phyloP scores from a whole-genome alignment of 441 rosid genomes.

The Populus hybrid region DNA sequence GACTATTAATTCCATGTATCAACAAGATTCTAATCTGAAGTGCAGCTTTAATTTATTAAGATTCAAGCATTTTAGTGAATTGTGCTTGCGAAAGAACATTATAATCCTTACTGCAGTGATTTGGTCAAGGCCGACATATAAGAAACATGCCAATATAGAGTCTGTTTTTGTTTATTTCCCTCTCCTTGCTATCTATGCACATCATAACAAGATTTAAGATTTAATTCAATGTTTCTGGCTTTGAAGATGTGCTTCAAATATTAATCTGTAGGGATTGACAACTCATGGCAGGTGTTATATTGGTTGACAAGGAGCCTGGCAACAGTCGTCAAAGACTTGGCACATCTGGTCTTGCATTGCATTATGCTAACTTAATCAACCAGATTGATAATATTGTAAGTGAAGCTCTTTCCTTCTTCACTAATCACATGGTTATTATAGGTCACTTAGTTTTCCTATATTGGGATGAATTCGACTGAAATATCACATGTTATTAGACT shows the following conservation, averaged over 20 bases:
- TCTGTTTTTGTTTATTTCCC: neutral
- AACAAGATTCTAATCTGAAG: neutral
- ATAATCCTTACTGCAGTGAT: neutral
- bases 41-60: neutral
- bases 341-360: constrained; percentile 82
- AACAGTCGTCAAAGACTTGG: constrained; percentile 58
- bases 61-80: neutral
- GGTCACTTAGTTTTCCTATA: neutral
- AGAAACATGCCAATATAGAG: neutral
- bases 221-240: neutral
- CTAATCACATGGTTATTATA: neutral
- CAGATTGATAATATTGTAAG: constrained; percentile 91
- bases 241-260: constrained; percentile 8
- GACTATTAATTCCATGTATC: too few species aligned
- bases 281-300: constrained; percentile 31
- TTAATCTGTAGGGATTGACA: constrained; percentile 17
- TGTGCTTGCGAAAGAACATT: neutral
- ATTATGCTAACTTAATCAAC: constrained; percentile 84
- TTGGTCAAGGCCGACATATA: neutral
- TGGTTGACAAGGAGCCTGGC: constrained; percentile 28
- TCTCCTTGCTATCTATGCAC: neutral
- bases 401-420: constrained; percentile 1
- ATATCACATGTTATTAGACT: constrained; percentile 39
- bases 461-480: constrained; percentile 8
- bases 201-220: neutral